Percentiles rank a stretch among this genome's conserved stretches.
Conservation (phyloP, 179 eudicot genomes). For the Spinacia oleracea region DNA sequence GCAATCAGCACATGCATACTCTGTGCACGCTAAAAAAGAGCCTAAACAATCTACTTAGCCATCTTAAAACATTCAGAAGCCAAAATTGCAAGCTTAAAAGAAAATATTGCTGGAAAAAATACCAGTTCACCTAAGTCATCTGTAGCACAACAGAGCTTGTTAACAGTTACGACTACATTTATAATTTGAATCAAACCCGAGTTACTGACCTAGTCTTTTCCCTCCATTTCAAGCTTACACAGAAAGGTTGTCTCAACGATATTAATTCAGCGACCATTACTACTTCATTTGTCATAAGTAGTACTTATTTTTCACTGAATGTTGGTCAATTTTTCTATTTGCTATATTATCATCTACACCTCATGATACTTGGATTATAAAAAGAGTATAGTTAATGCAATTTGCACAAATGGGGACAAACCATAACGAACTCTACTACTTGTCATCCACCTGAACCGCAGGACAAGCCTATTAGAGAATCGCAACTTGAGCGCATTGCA, state of each 20-base stretch:
- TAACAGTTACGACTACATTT: not conserved
- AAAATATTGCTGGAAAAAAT: not conserved
- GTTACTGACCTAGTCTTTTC: not conserved
- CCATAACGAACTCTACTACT: not conserved
- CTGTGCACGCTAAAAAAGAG: not conserved
- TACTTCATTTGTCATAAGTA: not conserved
- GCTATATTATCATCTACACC: not conserved
- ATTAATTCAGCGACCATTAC: not conserved
- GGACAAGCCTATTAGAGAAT: not conserved
- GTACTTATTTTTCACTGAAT: not conserved
- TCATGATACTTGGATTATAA: slow-evolving; percentile 3
- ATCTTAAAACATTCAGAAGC: not conserved
- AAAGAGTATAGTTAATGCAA: not conserved
- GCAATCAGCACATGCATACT: not conserved
- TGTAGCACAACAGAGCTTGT: not conserved
- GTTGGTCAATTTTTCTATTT: not conserved
- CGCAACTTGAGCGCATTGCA: not conserved
- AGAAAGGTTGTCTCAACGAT: not conserved
- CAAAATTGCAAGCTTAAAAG: not conserved
- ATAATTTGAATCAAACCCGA: not conserved
- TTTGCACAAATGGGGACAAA: not conserved
- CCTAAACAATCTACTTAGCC: not conserved
- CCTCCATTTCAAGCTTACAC: not conserved
- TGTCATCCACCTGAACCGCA: not conserved
- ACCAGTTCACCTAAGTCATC: not conserved